These are phyloP conservation scores for Hortiboletus flavorubellus DNA, from an alignment of 768 basidiomycete genomes.

Conservation along the genomic window DNA sequence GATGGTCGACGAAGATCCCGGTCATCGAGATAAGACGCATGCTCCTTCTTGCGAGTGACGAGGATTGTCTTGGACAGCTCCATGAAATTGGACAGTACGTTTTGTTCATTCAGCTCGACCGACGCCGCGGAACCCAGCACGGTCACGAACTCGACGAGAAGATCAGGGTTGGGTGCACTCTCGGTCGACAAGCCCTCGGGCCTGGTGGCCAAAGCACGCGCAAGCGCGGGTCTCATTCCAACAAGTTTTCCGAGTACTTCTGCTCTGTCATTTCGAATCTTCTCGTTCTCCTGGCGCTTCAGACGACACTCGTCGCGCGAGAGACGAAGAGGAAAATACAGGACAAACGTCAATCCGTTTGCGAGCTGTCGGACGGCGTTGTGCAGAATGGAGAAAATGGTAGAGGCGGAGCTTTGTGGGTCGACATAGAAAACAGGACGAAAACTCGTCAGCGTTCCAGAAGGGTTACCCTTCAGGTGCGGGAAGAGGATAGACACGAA, in stretches of 20 bases:
- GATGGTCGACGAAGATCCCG: conserved; percentile 62
- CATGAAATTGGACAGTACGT: conserved; percentile 11
- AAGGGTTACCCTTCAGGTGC: conserved; percentile 43
- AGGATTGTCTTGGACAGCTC: conserved; percentile 20
- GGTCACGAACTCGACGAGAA: conserved; percentile 23
- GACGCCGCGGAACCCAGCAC: conserved; percentile 19
- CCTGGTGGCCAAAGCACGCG: conserved; percentile 28
- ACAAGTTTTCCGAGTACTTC: conserved; percentile 63
- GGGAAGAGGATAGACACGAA: conserved; percentile 64
- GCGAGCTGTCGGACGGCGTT: conserved; percentile 11
- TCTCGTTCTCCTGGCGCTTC: conserved; percentile 58
- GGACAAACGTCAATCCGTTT: conserved; percentile 5
- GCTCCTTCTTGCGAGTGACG: conserved; percentile 28
- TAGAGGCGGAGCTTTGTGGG: conserved; percentile 5
- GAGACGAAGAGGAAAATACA: conserved; percentile 49
- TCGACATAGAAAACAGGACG: conserved; percentile 6
- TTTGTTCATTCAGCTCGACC: conserved; percentile 10
- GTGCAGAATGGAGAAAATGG: conserved; percentile 6
- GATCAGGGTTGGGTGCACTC: conserved; percentile 5
- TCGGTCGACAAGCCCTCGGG: neutral
- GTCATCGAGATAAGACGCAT: conserved; percentile 28
- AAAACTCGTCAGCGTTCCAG: conserved; percentile 20
- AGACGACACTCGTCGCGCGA: conserved; percentile 63
- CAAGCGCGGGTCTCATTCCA: conserved; percentile 47
- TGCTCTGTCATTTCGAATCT: conserved; percentile 65